Percentiles rank a stretch among this genome's conserved stretches.
Conservation (phyloP, 768 basidiomycete genomes). For the Tylopilus rubrobrunneus region DNA sequence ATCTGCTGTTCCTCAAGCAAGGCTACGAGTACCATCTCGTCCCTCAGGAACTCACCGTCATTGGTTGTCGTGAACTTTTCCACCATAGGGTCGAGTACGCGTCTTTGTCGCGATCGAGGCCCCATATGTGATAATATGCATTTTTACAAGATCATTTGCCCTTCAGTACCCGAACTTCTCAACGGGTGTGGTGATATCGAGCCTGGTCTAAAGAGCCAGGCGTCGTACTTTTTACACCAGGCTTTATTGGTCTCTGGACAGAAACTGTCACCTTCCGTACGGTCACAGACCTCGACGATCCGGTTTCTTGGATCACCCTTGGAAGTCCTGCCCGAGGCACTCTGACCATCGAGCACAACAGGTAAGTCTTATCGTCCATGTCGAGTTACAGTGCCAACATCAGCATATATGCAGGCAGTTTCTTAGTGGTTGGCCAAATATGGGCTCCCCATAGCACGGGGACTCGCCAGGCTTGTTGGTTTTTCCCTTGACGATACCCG, state of each 20-base stretch:
- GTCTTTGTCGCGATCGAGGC: neutral
- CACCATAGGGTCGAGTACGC: slow-evolving; percentile 37
- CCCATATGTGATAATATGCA: neutral
- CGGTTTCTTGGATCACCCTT: slow-evolving; percentile 41
- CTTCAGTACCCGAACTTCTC: slow-evolving; percentile 21
- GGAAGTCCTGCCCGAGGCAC: slow-evolving; percentile 34
- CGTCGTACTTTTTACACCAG: slow-evolving; percentile 39
- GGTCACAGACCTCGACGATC: slow-evolving; percentile 32
- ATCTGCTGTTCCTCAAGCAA: too few relatives aligned
- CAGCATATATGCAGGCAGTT: slow-evolving; percentile 8
- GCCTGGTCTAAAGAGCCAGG: slow-evolving; percentile 25
- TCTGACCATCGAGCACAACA: neutral
- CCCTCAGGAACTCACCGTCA: slow-evolving; percentile 34
- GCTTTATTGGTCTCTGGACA: slow-evolving; percentile 34
- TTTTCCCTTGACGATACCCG: slow-evolving; percentile 34
- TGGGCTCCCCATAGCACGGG: slow-evolving; percentile 33
- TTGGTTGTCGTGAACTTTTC: slow-evolving; percentile 38
- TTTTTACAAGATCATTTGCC: slow-evolving; percentile 15
- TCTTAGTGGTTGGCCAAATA: slow-evolving; percentile 34
- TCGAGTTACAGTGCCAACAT: neutral
- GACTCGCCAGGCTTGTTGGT: slow-evolving; percentile 32
- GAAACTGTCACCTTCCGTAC: slow-evolving; percentile 28
- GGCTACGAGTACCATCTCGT: too few relatives aligned
- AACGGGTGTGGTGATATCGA: slow-evolving; percentile 16
- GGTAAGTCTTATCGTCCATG: neutral